Conservation (phyloP, 148 eudicot species). For the Silene latifolia region DNA sequence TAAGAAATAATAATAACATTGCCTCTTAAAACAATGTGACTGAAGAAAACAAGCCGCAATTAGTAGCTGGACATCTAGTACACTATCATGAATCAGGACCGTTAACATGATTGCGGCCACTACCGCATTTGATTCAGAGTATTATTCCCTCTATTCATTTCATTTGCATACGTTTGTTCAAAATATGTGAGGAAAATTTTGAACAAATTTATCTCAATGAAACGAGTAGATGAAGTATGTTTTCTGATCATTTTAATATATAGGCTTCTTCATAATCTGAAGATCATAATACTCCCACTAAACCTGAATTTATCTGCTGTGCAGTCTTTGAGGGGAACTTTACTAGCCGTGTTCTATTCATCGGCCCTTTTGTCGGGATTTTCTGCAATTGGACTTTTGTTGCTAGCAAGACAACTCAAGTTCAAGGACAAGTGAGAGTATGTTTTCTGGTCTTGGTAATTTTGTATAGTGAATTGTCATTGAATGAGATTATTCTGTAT, state of each 20-base stretch:
- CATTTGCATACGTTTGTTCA: no score
- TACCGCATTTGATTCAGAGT: no score
- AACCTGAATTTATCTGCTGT: constrained; percentile 7
- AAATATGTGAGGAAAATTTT: no score
- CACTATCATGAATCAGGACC: background rate
- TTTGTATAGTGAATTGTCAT: constrained; percentile 10
- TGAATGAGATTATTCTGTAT: background rate
- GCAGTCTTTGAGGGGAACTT: constrained; percentile 81
- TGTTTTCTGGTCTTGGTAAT: constrained; percentile 10
- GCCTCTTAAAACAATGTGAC: no score
- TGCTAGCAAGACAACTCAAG: constrained; percentile 61
- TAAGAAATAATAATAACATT: no score
- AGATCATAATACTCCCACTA: background rate
- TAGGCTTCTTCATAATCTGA: background rate
- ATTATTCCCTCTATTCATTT: background rate
- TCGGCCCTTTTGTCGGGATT: constrained; percentile 66
- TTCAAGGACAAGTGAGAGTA: constrained; percentile 51
- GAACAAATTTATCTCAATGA: no score
- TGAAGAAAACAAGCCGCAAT: no score
- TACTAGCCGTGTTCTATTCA: constrained; percentile 53
- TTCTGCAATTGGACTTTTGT: constrained; percentile 60
- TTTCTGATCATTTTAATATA: background rate
- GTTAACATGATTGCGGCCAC: background rate
- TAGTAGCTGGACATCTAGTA: background rate
- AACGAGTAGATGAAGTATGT: background rate